These are phyloP conservation scores for Leccinum brunneo-olivaceum DNA, from an alignment of 1,284 basidiomycete species.

Conservation along the genomic window DNA sequence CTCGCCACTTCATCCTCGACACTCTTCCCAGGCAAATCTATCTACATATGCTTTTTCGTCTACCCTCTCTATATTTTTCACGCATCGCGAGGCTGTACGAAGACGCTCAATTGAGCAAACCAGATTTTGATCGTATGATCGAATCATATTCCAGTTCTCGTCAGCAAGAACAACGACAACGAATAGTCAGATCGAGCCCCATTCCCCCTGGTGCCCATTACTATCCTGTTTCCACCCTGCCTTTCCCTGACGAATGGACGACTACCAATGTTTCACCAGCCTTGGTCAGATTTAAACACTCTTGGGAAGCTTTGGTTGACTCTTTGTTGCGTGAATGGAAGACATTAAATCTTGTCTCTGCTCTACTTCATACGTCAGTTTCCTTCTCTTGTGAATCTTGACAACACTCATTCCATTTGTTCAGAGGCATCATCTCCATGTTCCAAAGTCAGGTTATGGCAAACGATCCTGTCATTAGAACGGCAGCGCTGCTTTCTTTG, in stretches of 20 bases:
- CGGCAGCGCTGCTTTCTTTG: constrained; percentile 59
- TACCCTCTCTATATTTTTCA: constrained; percentile 69
- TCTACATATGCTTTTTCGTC: constrained; percentile 55
- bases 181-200: constrained; percentile 20
- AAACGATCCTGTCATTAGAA: constrained; percentile 59
- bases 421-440: constrained; percentile 66
- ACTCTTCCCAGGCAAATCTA: constrained; percentile 57
- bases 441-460: constrained; percentile 61
- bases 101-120: constrained; percentile 67
- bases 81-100: constrained; percentile 66
- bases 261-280: constrained; percentile 52
- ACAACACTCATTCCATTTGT: not conserved
- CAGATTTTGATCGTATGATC: constrained; percentile 66
- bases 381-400: not conserved
- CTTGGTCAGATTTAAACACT: constrained; percentile 57
- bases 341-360: constrained; percentile 69
- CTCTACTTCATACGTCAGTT: constrained; percentile 60
- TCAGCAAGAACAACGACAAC: constrained; percentile 17
- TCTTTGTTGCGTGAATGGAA: constrained; percentile 70
- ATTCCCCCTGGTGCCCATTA: constrained; percentile 23
- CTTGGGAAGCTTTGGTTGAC: constrained; percentile 69
- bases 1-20: constrained; percentile 32
- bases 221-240: constrained; percentile 29
- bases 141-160: constrained; percentile 34
- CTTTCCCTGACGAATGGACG: constrained; percentile 62